Conservation (phyloP, 176 grass and related monocot genomes). For the Canna indica region DNA sequence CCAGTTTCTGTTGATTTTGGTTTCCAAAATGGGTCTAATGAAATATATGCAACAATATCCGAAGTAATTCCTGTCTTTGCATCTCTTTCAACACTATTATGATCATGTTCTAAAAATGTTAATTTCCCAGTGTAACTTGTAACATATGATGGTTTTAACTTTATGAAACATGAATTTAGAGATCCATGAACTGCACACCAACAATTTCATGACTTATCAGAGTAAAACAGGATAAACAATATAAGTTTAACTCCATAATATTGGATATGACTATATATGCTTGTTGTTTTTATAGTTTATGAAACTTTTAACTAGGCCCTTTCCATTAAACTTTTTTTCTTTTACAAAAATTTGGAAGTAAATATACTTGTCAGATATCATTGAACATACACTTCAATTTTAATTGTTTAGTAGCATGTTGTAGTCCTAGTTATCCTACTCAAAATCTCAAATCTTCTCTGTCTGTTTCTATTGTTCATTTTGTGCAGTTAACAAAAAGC, state of each 20-base stretch:
- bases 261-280: no score
- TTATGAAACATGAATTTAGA: background rate
- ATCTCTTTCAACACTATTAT: background rate
- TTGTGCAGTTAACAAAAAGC: slow-evolving; percentile 66
- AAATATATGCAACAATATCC: background rate
- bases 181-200: background rate
- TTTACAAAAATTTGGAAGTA: background rate
- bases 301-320: background rate
- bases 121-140: background rate
- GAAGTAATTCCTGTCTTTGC: background rate
- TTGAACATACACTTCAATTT: background rate
- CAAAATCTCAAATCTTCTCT: background rate
- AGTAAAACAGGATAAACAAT: no score
- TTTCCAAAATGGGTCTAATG: background rate
- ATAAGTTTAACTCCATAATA: no score
- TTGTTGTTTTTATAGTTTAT: background rate
- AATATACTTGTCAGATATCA: background rate
- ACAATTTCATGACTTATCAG: background rate
- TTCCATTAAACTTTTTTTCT: background rate
- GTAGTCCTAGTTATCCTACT: background rate
- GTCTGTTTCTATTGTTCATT: background rate
- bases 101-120: background rate
- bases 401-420: background rate
- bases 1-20: no score
- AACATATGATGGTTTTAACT: no score